Conservation (phyloP, 768 basidiomycete genomes). For the Kwoniella sp. region DNA sequence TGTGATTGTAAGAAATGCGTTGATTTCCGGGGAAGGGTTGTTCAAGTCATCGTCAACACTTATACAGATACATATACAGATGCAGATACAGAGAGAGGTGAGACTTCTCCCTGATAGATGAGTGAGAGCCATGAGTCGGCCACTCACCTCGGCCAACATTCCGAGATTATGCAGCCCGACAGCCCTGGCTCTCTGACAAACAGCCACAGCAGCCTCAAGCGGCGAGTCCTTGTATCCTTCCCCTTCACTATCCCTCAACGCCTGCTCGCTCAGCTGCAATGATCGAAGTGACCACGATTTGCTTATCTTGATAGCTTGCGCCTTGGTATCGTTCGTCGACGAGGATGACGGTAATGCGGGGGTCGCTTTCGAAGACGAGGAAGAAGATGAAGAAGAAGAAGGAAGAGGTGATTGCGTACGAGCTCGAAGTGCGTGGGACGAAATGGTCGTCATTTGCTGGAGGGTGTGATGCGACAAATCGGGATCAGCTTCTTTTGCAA, state of each 20-base stretch:
- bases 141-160: slow-evolving; percentile 52
- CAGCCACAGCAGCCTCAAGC: slow-evolving; percentile 15
- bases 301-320: slow-evolving; percentile 43
- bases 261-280: slow-evolving; percentile 43
- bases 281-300: slow-evolving; percentile 50
- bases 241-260: slow-evolving; percentile 22
- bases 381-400: not conserved
- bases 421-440: slow-evolving; percentile 47
- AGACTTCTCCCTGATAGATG: no score
- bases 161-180: slow-evolving; percentile 52
- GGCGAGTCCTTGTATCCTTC: slow-evolving; percentile 14
- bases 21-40: no score
- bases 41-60: no score
- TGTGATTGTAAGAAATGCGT: not conserved
- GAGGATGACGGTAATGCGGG: not conserved
- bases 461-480: slow-evolving; percentile 13
- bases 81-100: no score
- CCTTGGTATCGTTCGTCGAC: no score
- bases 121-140: not conserved
- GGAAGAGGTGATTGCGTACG: slow-evolving; percentile 19
- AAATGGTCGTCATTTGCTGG: slow-evolving; percentile 54
- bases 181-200: slow-evolving; percentile 45
- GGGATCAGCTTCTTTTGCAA: no score
- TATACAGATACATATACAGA: no score
- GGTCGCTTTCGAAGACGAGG: not conserved